Percentiles rank a stretch among this genome's conserved stretches.
phyloP scores from a whole-genome alignment of 129 eudicot genomes.

The Escallonia herrerae region DNA sequence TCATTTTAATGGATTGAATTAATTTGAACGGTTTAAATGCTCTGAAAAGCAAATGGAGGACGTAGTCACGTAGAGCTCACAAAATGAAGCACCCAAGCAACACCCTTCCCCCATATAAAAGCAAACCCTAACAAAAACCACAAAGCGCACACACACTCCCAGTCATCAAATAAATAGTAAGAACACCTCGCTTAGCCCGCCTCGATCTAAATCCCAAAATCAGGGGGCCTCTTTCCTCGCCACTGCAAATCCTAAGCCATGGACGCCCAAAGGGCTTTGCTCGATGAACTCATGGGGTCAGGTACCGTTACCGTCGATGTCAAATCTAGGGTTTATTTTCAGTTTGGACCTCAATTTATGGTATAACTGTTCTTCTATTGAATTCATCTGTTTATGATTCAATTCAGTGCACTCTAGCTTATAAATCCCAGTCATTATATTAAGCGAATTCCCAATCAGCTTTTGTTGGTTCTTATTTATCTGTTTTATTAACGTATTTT shows the following conservation, averaged over 20 bases:
- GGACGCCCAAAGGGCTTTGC: slow-evolving; percentile 98
- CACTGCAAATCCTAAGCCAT: slow-evolving; percentile 18
- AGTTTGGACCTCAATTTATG: no score
- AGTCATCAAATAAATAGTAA: no score
- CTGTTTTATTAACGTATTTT: background rate
- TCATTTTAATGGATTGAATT: no score
- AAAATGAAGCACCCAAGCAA: no score
- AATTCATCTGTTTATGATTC: background rate
- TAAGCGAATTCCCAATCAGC: background rate
- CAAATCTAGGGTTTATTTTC: no score
- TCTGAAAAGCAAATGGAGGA: no score
- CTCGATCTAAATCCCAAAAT: background rate
- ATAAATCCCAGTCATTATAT: background rate
- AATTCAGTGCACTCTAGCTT: background rate
- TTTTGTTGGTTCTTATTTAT: background rate
- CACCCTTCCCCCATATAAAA: no score
- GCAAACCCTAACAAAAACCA: no score
- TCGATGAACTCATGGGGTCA: slow-evolving; percentile 97
- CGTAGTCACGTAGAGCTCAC: no score
- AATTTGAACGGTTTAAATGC: no score
- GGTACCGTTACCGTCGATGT: slow-evolving; percentile 43
- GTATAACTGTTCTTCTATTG: no score
- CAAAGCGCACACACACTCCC: no score
- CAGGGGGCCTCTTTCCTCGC: background rate
- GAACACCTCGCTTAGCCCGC: background rate